These are phyloP conservation scores for Termitomyces sp. DNA, from an alignment of 768 basidiomycete species.

Conservation along the genomic window DNA sequence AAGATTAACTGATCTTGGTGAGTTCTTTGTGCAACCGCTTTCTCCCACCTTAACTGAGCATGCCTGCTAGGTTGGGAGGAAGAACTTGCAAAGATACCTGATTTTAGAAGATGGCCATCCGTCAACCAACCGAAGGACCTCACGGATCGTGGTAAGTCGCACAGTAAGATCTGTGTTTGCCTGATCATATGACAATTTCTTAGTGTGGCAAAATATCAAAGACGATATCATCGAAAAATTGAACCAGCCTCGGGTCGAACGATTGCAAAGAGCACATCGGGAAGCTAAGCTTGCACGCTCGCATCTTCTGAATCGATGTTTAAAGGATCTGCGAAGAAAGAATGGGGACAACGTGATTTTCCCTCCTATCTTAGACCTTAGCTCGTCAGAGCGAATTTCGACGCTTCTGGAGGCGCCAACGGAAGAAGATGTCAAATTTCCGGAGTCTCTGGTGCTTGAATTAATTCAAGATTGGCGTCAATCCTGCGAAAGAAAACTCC, in stretches of 20 bases:
- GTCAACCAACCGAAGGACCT: not conserved
- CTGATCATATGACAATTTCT: not conserved
- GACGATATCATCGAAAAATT: not conserved
- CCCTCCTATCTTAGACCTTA: not conserved
- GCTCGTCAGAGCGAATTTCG: not conserved
- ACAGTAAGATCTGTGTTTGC: no score
- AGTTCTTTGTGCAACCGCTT: not conserved
- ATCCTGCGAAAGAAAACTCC: not conserved
- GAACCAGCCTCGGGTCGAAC: not conserved
- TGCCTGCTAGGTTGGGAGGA: not conserved
- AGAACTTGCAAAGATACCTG: not conserved
- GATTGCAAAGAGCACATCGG: not conserved
- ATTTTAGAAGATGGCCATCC: not conserved
- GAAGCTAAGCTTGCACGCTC: not conserved
- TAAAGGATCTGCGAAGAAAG: not conserved
- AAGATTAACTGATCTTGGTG: no score
- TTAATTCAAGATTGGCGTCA: not conserved
- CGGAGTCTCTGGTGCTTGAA: not conserved
- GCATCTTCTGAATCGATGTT: not conserved
- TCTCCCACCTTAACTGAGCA: not conserved
- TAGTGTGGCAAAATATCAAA: constrained; percentile 4
- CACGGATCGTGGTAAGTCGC: constrained; percentile 1
- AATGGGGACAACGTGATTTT: not conserved
- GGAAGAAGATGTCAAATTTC: not conserved
- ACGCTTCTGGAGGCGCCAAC: not conserved